phyloP scores from a whole-genome alignment of 805 yeast genomes.

The Saccharomycopsis guyanensis region DNA sequence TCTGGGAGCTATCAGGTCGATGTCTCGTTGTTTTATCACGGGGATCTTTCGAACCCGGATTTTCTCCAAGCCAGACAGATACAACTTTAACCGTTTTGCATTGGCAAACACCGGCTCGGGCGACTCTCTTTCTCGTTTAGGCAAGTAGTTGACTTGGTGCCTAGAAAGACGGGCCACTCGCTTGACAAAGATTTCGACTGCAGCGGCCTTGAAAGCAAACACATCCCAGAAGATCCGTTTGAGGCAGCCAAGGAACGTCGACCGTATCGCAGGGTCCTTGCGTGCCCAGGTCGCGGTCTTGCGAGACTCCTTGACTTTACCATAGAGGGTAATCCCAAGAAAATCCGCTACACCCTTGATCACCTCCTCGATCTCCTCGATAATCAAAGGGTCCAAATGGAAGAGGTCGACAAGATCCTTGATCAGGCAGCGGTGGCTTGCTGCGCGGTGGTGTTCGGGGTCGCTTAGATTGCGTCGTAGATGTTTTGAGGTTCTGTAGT shows the following conservation, averaged over 20 bases:
- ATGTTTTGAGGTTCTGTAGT: background rate
- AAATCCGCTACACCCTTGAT: slow-evolving; percentile 9
- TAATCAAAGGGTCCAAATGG: slow-evolving; percentile 7
- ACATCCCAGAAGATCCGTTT: slow-evolving; percentile 18
- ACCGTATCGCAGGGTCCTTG: slow-evolving; percentile 5
- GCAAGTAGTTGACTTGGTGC: slow-evolving; percentile 11
- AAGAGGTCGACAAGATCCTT: slow-evolving; percentile 7
- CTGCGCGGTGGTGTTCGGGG: slow-evolving; percentile 1
- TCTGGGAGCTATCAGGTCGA: too few relatives aligned
- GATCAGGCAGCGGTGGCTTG: slow-evolving; percentile 5
- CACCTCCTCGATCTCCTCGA: slow-evolving; percentile 11
- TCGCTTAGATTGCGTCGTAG: background rate
- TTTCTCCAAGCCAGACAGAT: too few relatives aligned
- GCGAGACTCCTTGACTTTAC: background rate
- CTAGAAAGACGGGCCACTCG: slow-evolving; percentile 12
- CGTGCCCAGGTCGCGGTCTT: slow-evolving; percentile 13
- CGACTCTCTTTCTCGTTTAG: background rate
- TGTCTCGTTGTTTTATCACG: too few relatives aligned
- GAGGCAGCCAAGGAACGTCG: slow-evolving; percentile 10
- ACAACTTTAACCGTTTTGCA: too few relatives aligned
- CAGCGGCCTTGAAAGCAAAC: slow-evolving; percentile 11
- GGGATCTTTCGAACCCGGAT: too few relatives aligned
- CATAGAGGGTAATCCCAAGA: slow-evolving; percentile 11
- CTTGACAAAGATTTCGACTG: slow-evolving; percentile 5
- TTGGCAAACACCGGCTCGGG: background rate